These are phyloP conservation scores for Echeveria elegans DNA, from an alignment of 164 flowering plant species.

Conservation along the genomic window DNA sequence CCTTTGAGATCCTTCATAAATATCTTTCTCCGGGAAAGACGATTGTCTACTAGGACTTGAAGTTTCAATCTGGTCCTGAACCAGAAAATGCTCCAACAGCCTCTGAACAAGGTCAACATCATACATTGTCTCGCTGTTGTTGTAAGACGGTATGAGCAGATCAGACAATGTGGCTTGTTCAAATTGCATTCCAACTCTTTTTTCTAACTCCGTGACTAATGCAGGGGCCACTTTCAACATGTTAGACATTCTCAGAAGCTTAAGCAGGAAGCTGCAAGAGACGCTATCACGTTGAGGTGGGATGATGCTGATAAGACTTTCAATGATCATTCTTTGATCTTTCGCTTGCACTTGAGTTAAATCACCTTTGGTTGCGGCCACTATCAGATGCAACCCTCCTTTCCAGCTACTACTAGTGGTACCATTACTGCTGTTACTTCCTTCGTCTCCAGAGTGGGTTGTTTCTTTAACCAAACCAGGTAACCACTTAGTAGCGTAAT, in stretches of 20 bases:
- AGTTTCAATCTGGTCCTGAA: slow-evolving; percentile 5
- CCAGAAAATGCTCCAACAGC: slow-evolving; percentile 56
- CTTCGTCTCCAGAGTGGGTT: slow-evolving; percentile 23
- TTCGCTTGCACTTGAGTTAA: slow-evolving; percentile 23
- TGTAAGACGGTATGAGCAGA: slow-evolving; percentile 57
- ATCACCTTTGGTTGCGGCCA: slow-evolving; percentile 18
- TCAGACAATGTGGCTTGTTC: slow-evolving; percentile 63
- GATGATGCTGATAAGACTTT: slow-evolving; percentile 64
- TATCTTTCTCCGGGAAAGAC: slow-evolving; percentile 9
- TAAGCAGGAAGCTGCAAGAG: slow-evolving; percentile 54
- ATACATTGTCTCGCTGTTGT: slow-evolving; percentile 45
- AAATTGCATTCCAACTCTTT: slow-evolving; percentile 58
- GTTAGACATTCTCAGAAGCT: slow-evolving; percentile 63
- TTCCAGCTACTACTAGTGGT: slow-evolving; percentile 21
- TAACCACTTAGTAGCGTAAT: slow-evolving; percentile 57
- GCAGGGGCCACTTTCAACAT: slow-evolving; percentile 54
- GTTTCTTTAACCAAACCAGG: slow-evolving; percentile 38
- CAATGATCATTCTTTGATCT: slow-evolving; percentile 57
- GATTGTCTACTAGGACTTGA: not conserved
- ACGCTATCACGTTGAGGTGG: slow-evolving; percentile 61
- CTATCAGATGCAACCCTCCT: slow-evolving; percentile 3
- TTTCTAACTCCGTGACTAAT: slow-evolving; percentile 69
- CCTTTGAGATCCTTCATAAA: slow-evolving; percentile 60
- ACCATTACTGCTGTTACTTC: slow-evolving; percentile 39
- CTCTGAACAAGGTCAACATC: slow-evolving; percentile 57